Conservation (phyloP, 2,329 filamentous ascomycete species). For the Xylaria digitata region DNA sequence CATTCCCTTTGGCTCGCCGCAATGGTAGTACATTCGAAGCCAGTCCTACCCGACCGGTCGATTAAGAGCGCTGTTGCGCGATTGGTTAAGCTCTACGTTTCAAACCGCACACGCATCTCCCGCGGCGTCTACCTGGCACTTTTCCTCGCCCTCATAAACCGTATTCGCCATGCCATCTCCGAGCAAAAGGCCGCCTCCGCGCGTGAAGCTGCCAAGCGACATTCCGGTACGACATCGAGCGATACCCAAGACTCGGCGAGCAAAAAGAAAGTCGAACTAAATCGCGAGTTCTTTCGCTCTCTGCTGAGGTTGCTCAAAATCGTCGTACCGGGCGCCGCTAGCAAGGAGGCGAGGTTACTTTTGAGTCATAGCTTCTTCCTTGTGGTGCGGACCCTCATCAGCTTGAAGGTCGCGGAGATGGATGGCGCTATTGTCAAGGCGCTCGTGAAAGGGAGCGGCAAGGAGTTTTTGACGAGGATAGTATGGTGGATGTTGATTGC, state of each 20-base stretch:
- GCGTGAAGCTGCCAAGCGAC: conserved; percentile 70
- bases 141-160: conserved; percentile 82
- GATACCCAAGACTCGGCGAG: conserved; percentile 47
- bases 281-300: conserved; percentile 82
- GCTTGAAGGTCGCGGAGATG: conserved; percentile 94
- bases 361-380: conserved; percentile 94
- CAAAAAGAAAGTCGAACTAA: conserved; percentile 84
- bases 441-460: conserved; percentile 89
- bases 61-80: conserved; percentile 73
- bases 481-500: conserved; percentile 99
- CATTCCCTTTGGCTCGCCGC: conserved; percentile 35
- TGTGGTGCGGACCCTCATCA: conserved; percentile 89
- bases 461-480: conserved; percentile 87
- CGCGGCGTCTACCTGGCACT: conserved; percentile 86
- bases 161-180: conserved; percentile 88
- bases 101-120: conserved; percentile 84
- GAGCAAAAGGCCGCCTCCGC: conserved; percentile 89
- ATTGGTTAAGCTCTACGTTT: conserved; percentile 78
- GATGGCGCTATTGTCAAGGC: conserved; percentile 94
- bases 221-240: conserved; percentile 63
- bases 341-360: conserved; percentile 86
- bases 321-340: conserved; percentile 89
- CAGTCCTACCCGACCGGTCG: conserved; percentile 71
- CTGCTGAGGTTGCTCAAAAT: conserved; percentile 83
- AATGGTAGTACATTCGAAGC: conserved; percentile 83